Evolutionary conservation across 1,139 yeast species (phyloP).

Genomic region (Taphrina flavorubra): DNA sequence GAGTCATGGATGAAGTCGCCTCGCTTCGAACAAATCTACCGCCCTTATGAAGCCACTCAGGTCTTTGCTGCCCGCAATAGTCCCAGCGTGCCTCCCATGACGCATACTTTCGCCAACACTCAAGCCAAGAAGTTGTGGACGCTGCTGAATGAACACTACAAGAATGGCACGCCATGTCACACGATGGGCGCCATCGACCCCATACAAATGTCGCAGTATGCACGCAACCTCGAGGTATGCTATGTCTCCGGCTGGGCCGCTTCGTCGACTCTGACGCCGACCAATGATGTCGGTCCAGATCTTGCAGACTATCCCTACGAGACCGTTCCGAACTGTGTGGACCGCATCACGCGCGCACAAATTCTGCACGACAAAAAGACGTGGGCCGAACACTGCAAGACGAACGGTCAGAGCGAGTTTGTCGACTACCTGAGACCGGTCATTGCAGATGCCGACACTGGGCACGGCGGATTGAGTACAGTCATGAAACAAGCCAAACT

Average conservation of each 20-base stretch:
- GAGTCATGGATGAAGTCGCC: slow-evolving; percentile 61
- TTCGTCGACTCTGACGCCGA: slow-evolving; percentile 60
- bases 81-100: slow-evolving; percentile 52
- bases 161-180: slow-evolving; percentile 59
- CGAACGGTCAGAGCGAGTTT: slow-evolving; percentile 54
- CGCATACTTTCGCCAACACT: slow-evolving; percentile 57
- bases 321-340: slow-evolving; percentile 70
- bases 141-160: slow-evolving; percentile 55
- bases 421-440: slow-evolving; percentile 61
- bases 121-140: slow-evolving; percentile 63
- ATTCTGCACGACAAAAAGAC: slow-evolving; percentile 63
- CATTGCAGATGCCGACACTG: slow-evolving; percentile 71
- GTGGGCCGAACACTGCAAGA: slow-evolving; percentile 51
- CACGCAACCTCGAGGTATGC: slow-evolving; percentile 59
- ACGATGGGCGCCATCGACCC: slow-evolving; percentile 70
- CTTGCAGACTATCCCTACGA: slow-evolving; percentile 70
- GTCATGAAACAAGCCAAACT: slow-evolving; percentile 68
- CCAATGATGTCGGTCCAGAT: slow-evolving; percentile 67
- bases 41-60: slow-evolving; percentile 62
- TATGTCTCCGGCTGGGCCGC: slow-evolving; percentile 71
- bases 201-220: slow-evolving; percentile 64
- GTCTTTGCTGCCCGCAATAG: slow-evolving; percentile 64
- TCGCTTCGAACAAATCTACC: slow-evolving; percentile 58
- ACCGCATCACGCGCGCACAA: slow-evolving; percentile 65
- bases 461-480: slow-evolving; percentile 70